Evolutionary conservation across 805 yeast genomes (phyloP).

Genomic region (Candida ascalaphidarum): DNA sequence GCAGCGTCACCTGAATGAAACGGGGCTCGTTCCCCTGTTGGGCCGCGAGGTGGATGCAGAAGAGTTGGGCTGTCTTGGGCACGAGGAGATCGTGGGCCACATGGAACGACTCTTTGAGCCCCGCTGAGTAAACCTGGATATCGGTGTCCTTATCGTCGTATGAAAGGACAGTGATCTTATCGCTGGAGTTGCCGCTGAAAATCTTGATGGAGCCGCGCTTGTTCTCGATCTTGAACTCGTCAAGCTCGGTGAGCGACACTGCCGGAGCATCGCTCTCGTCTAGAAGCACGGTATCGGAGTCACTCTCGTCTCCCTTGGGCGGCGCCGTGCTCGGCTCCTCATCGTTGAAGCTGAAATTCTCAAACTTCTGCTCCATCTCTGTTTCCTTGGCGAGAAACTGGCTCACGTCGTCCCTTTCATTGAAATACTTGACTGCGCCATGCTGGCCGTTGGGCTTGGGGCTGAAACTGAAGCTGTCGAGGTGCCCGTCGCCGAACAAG

Average conservation of each 20-base stretch:
- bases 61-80: conserved; percentile 1
- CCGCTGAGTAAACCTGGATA: conserved; percentile 1
- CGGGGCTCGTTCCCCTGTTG: conserved; percentile 5
- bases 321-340: neutral
- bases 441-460: neutral
- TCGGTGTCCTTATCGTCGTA: neutral
- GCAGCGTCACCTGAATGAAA: conserved; percentile 4
- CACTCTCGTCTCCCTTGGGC: conserved; percentile 12
- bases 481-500: conserved; percentile 6
- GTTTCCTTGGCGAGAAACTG: neutral
- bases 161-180: neutral
- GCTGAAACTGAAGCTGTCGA: conserved; percentile 6
- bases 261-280: conserved; percentile 8
- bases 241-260: conserved; percentile 1
- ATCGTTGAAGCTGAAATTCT: neutral
- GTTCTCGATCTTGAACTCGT: too few species aligned
- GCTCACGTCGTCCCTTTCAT: neutral
- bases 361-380: conserved; percentile 1
- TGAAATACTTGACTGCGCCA: conserved; percentile 1
- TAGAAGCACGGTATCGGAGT: conserved; percentile 19
- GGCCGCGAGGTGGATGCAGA: conserved; percentile 3
- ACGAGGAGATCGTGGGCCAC: neutral
- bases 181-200: neutral
- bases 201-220: too few species aligned
- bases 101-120: conserved; percentile 2